Evolutionary conservation across 768 basidiomycete genomes (phyloP).

Genomic region (Termitomyces sp.): DNA sequence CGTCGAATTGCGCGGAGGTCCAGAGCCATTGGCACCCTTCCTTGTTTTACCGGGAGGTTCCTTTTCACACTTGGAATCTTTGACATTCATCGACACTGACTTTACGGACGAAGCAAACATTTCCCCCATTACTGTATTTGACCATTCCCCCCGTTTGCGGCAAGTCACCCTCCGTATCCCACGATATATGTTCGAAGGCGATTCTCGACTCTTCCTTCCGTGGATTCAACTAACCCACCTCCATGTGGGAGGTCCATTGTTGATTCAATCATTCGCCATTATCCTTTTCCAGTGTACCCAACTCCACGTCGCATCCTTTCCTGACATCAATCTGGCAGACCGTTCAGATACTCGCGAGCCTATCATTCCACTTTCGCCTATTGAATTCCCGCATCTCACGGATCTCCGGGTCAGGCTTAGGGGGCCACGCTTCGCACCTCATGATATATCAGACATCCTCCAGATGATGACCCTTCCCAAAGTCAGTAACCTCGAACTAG

Average conservation of each 20-base stretch:
- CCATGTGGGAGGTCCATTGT: not conserved
- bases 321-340: not conserved
- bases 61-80: not conserved
- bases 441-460: not conserved
- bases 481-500: not conserved
- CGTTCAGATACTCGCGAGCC: not conserved
- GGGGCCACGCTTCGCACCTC: not conserved
- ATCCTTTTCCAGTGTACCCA: slow-evolving; percentile 3
- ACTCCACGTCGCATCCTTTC: not conserved
- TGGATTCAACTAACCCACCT: slow-evolving; percentile 3
- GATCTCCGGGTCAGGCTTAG: not conserved
- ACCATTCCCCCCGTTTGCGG: not conserved
- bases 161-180: not conserved
- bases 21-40: not conserved
- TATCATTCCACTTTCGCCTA: not conserved
- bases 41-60: not conserved
- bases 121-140: not conserved
- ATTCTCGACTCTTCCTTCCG: not conserved
- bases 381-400: not conserved
- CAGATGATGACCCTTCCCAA: not conserved
- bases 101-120: not conserved
- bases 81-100: not conserved
- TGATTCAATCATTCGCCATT: not conserved
- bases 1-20: not conserved
- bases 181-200: not conserved